Base-by-base conservation (phyloP, 139 green algal genomes). In the Chlamydomonas incerta region DNA sequence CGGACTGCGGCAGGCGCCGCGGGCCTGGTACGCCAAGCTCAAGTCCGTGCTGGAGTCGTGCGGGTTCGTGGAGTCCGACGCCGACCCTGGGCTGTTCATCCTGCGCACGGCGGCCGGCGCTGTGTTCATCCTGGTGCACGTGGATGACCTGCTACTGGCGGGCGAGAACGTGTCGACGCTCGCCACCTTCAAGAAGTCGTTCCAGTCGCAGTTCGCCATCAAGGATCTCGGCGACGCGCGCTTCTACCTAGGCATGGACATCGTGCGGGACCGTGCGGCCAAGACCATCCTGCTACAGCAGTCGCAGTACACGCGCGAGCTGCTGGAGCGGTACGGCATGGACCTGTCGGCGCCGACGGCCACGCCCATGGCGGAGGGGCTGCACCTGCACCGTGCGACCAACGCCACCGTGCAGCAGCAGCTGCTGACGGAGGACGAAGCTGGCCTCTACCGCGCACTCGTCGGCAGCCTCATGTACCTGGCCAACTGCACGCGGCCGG, bases 1-100 rank as follows among this genome's bases (percentile, higher is more conserved):
- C 50, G 90, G 92, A 0, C 74, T 95, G 26, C 87, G 87, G 31
- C 92, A 93, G 70, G 90, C 92, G 46, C 88, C 90, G 23, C 79
- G 92, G 21, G 81, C 82, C 3, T 94, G 92, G 90, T 55, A 95
- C 66, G 80, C 58, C 15, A 60, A 81, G 31, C 72, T 91, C 0
- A 85, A 86, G 83, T 33, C 47, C 13, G 72, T 57, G 46, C 72
- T 94, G 50, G 65, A 87, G 57, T 11, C 17, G 0, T n/a, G 89
- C 58, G 87, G 86, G 17, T 91, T 90, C 66, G 46, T 68, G 28
- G 55, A 71, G 20, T 88, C 88, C 17, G 29, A 62, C 0, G 75
- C 81, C 18, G 91, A 94, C 29, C 79, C 89, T 24, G 57, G 57
- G 3, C 20, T 65, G 57, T n/a, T n/a, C n/a, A n/a, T n/a, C n/a